Conservation (phyloP, 176 grass and related monocot genomes). For the Ananas comosus region DNA sequence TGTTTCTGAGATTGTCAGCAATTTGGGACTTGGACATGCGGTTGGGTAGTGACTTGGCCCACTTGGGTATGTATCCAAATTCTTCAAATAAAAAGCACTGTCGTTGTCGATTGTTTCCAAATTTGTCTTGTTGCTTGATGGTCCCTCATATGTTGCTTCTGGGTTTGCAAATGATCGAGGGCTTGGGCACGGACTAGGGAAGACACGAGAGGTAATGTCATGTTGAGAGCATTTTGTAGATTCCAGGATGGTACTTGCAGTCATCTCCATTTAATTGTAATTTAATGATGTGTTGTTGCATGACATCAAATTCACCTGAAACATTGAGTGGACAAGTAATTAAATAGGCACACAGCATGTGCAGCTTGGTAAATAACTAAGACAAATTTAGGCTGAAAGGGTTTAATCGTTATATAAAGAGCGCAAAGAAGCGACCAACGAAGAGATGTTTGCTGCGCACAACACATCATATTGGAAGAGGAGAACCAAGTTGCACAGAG, state of each 20-base stretch:
- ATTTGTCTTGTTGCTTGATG: background rate
- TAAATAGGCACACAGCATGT: background rate
- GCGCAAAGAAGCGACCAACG: background rate
- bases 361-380: background rate
- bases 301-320: slow-evolving; percentile 11
- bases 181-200: background rate
- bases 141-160: background rate
- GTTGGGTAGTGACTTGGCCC: background rate
- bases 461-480: background rate
- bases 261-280: background rate
- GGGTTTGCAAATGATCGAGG: background rate
- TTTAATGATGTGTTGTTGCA: background rate
- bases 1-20: background rate
- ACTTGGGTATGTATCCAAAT: background rate
- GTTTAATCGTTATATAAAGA: background rate
- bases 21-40: slow-evolving; percentile 3
- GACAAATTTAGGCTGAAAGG: background rate
- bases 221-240: background rate
- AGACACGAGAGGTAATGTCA: background rate
- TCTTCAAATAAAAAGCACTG: background rate
- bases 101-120: background rate
- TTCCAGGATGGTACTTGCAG: background rate
- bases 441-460: background rate
- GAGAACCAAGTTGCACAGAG: background rate
- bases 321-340: background rate